phyloP scores from a whole-genome alignment of 768 basidiomycete species.

The Termitomyces bulborhizus region DNA sequence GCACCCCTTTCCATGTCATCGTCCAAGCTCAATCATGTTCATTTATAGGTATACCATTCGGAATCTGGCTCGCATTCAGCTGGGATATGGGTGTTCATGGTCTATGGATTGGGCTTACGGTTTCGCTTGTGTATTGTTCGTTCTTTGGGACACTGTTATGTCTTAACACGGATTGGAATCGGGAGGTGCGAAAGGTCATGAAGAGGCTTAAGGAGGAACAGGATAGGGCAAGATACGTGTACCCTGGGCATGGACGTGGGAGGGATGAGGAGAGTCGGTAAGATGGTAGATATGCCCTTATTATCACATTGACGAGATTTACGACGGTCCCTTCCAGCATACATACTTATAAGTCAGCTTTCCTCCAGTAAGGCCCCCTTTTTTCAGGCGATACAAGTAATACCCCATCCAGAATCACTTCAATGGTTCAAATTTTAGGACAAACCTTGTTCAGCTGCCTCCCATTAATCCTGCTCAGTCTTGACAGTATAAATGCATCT shows the following conservation, averaged over 20 bases:
- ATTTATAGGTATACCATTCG: constrained; percentile 65
- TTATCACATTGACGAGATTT: neutral
- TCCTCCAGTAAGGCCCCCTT: no score
- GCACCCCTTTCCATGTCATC: neutral
- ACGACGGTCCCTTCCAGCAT: no score
- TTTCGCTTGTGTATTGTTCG: constrained; percentile 55
- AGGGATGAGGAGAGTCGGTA: constrained; percentile 1
- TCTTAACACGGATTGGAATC: constrained; percentile 60
- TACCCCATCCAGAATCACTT: no score
- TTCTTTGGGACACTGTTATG: constrained; percentile 47
- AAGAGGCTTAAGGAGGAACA: constrained; percentile 46
- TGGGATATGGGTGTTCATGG: constrained; percentile 55
- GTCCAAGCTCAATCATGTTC: neutral
- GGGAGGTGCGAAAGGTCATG: constrained; percentile 58
- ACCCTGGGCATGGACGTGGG: neutral
- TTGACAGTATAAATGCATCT: no score
- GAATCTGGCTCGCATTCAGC: constrained; percentile 70
- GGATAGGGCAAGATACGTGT: constrained; percentile 18
- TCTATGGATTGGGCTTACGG: constrained; percentile 80
- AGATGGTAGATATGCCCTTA: neutral
- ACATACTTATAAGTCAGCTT: no score
- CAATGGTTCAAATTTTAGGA: no score
- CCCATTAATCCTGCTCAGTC: no score
- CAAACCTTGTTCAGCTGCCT: no score
- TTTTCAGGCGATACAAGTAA: no score